phyloP scores from a whole-genome alignment of 306 rosid genomes.

The Rosa multiflora region DNA sequence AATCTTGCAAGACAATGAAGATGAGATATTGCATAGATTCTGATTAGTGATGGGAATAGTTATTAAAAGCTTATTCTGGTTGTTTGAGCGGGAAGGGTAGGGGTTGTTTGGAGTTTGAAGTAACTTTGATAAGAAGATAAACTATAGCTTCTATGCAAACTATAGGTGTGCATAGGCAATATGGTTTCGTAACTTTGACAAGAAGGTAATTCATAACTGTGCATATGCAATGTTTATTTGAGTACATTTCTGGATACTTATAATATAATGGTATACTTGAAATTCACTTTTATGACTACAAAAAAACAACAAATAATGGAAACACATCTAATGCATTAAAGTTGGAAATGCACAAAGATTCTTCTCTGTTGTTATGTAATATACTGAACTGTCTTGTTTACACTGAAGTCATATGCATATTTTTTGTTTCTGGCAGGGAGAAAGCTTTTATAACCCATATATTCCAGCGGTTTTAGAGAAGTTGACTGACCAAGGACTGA shows the following conservation, averaged over 20 bases:
- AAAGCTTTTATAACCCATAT: slow-evolving; percentile 87
- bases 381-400: background rate
- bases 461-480: slow-evolving; percentile 73
- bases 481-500: slow-evolving; percentile 55
- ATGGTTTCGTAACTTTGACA: no score
- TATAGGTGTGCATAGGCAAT: no score
- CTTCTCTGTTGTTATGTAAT: background rate
- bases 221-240: background rate
- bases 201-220: no score
- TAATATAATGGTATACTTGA: background rate
- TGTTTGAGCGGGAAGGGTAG: background rate
- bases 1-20: background rate
- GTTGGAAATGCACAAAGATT: background rate
- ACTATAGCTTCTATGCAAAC: background rate
- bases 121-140: background rate
- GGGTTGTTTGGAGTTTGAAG: background rate
- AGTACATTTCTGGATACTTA: background rate
- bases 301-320: background rate
- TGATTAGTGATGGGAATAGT: background rate
- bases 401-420: background rate
- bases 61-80: background rate
- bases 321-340: background rate
- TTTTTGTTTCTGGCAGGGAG: slow-evolving; percentile 66
- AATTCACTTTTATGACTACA: background rate
- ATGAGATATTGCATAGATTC: background rate